Conservation (phyloP, 371 early-diverging fungal genomes). For the Apophysomyces elegans region DNA sequence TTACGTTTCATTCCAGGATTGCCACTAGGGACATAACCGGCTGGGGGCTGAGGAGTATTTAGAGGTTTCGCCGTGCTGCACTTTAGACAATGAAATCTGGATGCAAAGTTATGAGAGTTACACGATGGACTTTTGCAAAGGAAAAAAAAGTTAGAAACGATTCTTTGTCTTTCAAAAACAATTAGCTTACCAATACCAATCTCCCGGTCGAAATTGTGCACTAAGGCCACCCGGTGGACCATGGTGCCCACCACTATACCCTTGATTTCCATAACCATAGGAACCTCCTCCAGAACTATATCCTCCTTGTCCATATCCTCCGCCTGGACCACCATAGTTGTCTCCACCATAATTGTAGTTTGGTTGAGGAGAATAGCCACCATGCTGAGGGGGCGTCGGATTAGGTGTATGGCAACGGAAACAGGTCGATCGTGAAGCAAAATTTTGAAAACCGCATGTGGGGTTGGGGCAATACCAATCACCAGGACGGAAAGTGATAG, state of each 20-base stretch:
- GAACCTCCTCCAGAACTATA: constrained; percentile 26
- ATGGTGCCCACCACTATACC: constrained; percentile 35
- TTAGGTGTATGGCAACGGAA: constrained; percentile 63
- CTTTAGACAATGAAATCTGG: constrained; percentile 67
- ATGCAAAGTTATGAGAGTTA: constrained; percentile 71
- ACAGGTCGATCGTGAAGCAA: constrained; percentile 69
- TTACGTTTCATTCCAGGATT: constrained; percentile 24
- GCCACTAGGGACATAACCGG: constrained; percentile 13
- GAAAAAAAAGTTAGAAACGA: too few species aligned
- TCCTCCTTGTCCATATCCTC: constrained; percentile 33
- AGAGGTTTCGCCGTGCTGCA: constrained; percentile 50
- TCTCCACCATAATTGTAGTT: constrained; percentile 13
- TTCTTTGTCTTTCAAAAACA: background rate
- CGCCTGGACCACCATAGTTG: constrained; percentile 17
- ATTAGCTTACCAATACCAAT: constrained; percentile 61
- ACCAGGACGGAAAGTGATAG: constrained; percentile 59
- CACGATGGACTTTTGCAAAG: constrained; percentile 47
- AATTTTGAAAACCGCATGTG: constrained; percentile 76
- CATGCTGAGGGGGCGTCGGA: constrained; percentile 34
- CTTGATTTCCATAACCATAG: constrained; percentile 22
- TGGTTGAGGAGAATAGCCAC: constrained; percentile 17
- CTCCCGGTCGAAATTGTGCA: constrained; percentile 63
- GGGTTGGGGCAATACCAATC: constrained; percentile 79
- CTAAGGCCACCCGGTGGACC: constrained; percentile 23
- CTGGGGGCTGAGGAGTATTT: constrained; percentile 22